phyloP scores from a whole-genome alignment of 2,329 filamentous ascomycete species.

The Cephalotrichum gorgonifer region DNA sequence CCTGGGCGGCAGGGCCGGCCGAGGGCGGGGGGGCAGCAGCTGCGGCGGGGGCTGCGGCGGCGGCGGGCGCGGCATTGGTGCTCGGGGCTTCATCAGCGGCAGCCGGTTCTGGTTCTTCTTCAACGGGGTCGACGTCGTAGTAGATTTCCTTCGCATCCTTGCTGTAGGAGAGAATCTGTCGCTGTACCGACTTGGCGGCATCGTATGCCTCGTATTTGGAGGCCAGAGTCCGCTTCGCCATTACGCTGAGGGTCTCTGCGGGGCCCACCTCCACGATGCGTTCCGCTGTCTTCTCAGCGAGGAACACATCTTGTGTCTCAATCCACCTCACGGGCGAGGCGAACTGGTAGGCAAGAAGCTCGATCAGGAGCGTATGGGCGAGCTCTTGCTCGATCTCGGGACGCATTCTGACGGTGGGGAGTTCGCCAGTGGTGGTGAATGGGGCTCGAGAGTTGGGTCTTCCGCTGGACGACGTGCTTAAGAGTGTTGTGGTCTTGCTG shows the following conservation, averaged over 20 bases:
- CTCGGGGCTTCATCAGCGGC: constrained; percentile 35
- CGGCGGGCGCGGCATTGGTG: constrained; percentile 41
- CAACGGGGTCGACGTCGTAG: constrained; percentile 92
- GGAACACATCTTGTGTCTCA: constrained; percentile 98
- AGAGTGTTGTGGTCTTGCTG: background rate
- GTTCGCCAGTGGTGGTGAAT: background rate
- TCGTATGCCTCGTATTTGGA: constrained; percentile 99
- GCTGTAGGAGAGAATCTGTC: constrained; percentile 98
- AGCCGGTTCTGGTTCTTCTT: constrained; percentile 68
- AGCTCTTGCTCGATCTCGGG: constrained; percentile 99
- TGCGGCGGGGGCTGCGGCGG: constrained; percentile 43
- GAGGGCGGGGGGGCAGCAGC: constrained; percentile 53
- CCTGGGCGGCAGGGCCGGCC: constrained; percentile 75
- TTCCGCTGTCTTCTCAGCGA: constrained; percentile 91
- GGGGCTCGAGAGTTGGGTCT: background rate
- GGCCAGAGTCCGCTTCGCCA: constrained; percentile 91
- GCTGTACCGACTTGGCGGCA: constrained; percentile 88
- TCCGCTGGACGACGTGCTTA: background rate
- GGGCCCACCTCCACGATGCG: constrained; percentile 96
- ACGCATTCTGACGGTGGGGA: constrained; percentile 57
- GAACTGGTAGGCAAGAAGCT: constrained; percentile 98
- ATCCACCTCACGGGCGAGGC: constrained; percentile 99
- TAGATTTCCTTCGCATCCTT: constrained; percentile 99
- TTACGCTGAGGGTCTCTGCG: constrained; percentile 90
- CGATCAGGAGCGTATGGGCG: constrained; percentile 93